Evolutionary conservation across 2,329 filamentous ascomycete genomes (phyloP).

Genomic region (Microsporum canis): DNA sequence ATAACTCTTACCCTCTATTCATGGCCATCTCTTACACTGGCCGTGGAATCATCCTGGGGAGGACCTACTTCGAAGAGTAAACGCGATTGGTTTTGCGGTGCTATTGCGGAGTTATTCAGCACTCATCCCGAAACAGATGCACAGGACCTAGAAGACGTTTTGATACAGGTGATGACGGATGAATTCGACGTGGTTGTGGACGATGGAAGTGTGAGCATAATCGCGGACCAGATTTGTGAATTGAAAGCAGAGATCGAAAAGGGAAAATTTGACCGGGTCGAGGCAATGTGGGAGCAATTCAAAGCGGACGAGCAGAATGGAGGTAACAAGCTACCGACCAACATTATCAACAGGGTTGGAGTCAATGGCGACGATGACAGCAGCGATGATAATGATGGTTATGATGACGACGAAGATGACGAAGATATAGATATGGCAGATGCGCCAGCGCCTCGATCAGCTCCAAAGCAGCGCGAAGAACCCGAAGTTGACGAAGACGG

Average conservation of each 20-base stretch:
- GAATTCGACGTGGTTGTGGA: slow-evolving; percentile 92
- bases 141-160: slow-evolving; percentile 69
- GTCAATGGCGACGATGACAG: slow-evolving; percentile 42
- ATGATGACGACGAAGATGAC: slow-evolving; percentile 33
- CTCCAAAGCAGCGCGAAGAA: slow-evolving; percentile 49
- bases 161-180: slow-evolving; percentile 85
- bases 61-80: slow-evolving; percentile 74
- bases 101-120: slow-evolving; percentile 66
- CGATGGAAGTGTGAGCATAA: slow-evolving; percentile 67
- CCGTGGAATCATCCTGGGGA: slow-evolving; percentile 79
- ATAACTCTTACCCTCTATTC: slow-evolving; percentile 74
- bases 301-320: slow-evolving; percentile 25
- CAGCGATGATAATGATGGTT: slow-evolving; percentile 47
- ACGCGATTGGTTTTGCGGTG: slow-evolving; percentile 91
- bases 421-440: slow-evolving; percentile 55
- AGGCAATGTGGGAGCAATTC: slow-evolving; percentile 45
- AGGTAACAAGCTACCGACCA: slow-evolving; percentile 30
- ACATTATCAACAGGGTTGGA: slow-evolving; percentile 29
- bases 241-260: slow-evolving; percentile 53
- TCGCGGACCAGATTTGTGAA: slow-evolving; percentile 61
- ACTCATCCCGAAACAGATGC: slow-evolving; percentile 53
- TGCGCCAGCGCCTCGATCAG: slow-evolving; percentile 40
- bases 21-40: slow-evolving; percentile 80
- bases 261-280: slow-evolving; percentile 55
- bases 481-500: slow-evolving; percentile 72